Base-by-base conservation (phyloP, 495 filamentous ascomycete genomes). In the Penicillium alfredii region DNA sequence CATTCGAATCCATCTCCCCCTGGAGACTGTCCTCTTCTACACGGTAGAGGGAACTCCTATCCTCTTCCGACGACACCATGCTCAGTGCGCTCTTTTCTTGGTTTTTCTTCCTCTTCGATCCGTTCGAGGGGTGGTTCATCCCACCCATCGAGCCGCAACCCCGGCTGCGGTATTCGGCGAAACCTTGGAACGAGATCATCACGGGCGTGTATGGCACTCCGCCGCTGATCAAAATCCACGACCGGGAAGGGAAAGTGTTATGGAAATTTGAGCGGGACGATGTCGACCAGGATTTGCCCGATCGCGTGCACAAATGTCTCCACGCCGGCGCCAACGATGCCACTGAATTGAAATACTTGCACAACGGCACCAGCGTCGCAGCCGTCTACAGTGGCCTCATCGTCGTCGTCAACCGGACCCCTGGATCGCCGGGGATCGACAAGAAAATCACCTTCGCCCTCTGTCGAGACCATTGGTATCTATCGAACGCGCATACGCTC, bases 331-430 rank as follows among this genome's bases (percentile, higher is more conserved):
- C 46, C 16, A 58, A 58, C 35, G 55, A 58, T 26, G 55, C 55
- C 9, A 59, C 55, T 10, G 55, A 59, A 10, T 36, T 59, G 22
- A 59, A 59, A 26, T 56, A 44, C 46, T 48, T 56, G 33, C 38
- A 38, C 13, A 45, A 40, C 10, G 55, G 55, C 0, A 45, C 30
- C 9, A 44, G 36, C 9, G 35, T 59, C 10, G 55, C 43, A 8
- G 55, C 55, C 20, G 37, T 59, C 30, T 56, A 56, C 30, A 47
- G 46, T 16, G 29, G 45, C 14, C 38, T 54, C 16, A 40, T 33
- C 31, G 8, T 59, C 12, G 41, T 56, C 32, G 34, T 59, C 40
- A 59, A 59, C 28, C 48, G 56, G 22, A 54, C 46, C 3, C 55
- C 55, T 13, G 46, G 56, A 12, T 16, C 46, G n/a, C 49, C 52